Evolutionary conservation across 1,284 basidiomycete genomes (phyloP).

Genomic region (Meira nashicola): DNA sequence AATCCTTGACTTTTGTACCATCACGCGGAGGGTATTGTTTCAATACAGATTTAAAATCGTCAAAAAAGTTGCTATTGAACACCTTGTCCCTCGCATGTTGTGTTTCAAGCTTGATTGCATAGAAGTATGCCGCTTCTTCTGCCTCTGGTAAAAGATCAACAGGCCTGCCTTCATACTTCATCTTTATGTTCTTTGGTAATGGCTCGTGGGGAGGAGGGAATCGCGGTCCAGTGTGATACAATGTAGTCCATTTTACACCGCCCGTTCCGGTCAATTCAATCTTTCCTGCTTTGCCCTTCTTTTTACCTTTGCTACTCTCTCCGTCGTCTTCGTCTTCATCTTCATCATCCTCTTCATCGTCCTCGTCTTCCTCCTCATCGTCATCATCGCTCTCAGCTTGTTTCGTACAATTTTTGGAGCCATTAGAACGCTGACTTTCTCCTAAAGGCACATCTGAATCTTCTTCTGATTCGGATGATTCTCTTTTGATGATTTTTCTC

Average conservation of each 20-base stretch:
- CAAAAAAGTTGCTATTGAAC: slow-evolving; percentile 95
- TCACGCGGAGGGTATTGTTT: slow-evolving; percentile 74
- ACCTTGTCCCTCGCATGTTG: slow-evolving; percentile 83
- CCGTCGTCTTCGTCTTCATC: slow-evolving; percentile 60
- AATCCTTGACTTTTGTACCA: slow-evolving; percentile 70
- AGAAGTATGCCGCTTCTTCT: slow-evolving; percentile 97
- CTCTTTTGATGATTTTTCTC: slow-evolving; percentile 51
- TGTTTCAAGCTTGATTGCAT: slow-evolving; percentile 84
- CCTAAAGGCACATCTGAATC: slow-evolving; percentile 20
- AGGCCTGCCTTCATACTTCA: slow-evolving; percentile 88
- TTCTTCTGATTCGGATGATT: slow-evolving; percentile 10
- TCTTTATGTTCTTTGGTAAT: slow-evolving; percentile 77
- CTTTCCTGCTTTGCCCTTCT: slow-evolving; percentile 39
- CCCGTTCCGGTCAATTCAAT: slow-evolving; percentile 57
- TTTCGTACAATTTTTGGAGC: slow-evolving; percentile 21
- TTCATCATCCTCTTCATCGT: slow-evolving; percentile 55
- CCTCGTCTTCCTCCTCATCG: slow-evolving; percentile 29
- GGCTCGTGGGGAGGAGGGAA: slow-evolving; percentile 93
- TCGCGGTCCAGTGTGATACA: slow-evolving; percentile 88
- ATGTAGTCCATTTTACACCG: slow-evolving; percentile 79
- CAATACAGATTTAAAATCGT: slow-evolving; percentile 76
- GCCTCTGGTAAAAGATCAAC: slow-evolving; percentile 76
- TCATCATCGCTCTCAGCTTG: slow-evolving; percentile 26
- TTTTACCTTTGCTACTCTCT: slow-evolving; percentile 26
- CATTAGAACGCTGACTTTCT: slow-evolving; percentile 20